Base-by-base conservation (phyloP, 495 filamentous ascomycete genomes). In the Recurvomyces mirabilis region DNA sequence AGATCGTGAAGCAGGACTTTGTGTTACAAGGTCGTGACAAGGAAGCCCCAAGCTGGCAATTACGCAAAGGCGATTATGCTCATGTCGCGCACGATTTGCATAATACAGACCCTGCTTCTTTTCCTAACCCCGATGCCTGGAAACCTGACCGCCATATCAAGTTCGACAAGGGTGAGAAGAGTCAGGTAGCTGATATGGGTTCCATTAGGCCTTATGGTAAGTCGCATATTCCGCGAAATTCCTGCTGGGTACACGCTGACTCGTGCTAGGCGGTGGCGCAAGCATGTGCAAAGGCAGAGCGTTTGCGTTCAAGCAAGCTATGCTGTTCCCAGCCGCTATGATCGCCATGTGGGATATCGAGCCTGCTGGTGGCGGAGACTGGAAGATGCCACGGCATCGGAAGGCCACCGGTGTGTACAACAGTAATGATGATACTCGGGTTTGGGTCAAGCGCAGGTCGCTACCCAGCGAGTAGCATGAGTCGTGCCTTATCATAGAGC, bases 71-170 rank as follows among this genome's bases (percentile, higher is more conserved):
- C 13, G 65, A 71, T 14, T 68, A 63, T 32, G 44, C 74, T 20
- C 62, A 66, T 6, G 60, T 75, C 6, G 65, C 71, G 1, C 67
- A 71, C 47, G 71, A 68, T 5, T 57, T 70, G 25, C 63, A 73
- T 39, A 64, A 72, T 38, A 65, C 58, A 4, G 72, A 78, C 52
- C 55, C 68, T 3, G 52, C 46, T 14, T 65, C 66, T 31, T 78
- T 71, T 45, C 55, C 59, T 1, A 65, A 74, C 22, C 71, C 74
- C 0, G 53, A 58, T 31, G 60, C 65, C 31, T 80, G 71, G 49
- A 66, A 69, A 41, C 70, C 72, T 1, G 62, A 71, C 15, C 60
- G 76, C 13, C 61, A 78, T n/a, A 46, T 64, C 12, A 61, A 52
- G 12, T 60, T 62, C 18, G 58, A 63, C 21, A 51, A 62, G 48